Evolutionary conservation across 2,329 filamentous ascomycete genomes (phyloP), one percentile per base, ranked within the genome.

Genomic region (Grosmannia huntii): DNA sequence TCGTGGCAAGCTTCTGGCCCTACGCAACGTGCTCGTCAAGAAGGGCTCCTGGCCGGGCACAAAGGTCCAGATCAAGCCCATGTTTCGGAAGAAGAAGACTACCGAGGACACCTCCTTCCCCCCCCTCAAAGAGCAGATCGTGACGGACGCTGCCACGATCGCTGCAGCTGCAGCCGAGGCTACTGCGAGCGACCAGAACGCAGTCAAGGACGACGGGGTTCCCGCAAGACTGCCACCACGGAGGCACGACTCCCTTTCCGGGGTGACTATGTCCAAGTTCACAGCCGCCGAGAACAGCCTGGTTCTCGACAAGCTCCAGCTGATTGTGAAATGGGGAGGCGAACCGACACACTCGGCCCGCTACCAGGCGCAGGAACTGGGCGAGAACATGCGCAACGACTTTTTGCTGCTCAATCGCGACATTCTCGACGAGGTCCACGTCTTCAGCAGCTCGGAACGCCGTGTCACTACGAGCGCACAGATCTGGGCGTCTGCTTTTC

Each of bases 301-400:
- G 54, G 87, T 96, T 1, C 79, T 99, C 2, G 95, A 99, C 70
- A 99, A 99, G 71, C 76, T 99, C 38, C 94, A 99, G 70, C 81
- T 99, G 46, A 95, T 99, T 65, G 94, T 99, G 71, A 99, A 99
- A 69, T 99, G 94, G 95, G 94, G 94, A 64, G 94, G 94, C 48
- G 94, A 99, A 70, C 94, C 95, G 14, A 99, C 94, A 0, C 95
- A 99, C 71, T 96, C 94, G 31, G 95, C 94, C 36, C 83, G 94
- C 55, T 97, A 99, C 68, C 94, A 99, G 71, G 85, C 94, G 1
- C 90, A 96, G 65, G 95, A 99, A 68, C 82, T 99, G 11, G 94
- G 92, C 21, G 84, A 95, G 65, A 96, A 91, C 67, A 95, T 97
- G 87, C 84, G 94, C 28, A 96, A 96, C 69, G 94, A 99, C 69